Evolutionary conservation across 306 rosid species (phyloP), one percentile per base, ranked within the genome.

Genomic region (Cercis canadensis): DNA sequence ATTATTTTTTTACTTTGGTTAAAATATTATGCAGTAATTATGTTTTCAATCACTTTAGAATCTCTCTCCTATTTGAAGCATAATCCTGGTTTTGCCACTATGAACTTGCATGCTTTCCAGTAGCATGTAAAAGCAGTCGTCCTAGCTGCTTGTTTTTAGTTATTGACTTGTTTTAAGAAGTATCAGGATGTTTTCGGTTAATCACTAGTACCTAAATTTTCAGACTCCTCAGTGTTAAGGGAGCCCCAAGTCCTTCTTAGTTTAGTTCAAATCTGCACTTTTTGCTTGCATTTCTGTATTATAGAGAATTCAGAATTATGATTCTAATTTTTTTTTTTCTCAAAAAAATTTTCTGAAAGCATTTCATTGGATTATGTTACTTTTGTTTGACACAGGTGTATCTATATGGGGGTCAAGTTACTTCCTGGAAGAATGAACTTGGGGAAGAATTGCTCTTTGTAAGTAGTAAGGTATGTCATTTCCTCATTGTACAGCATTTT

Each of bases 401-500:
- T 70, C 53, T 91, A 36, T 87, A 87, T 4, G 92, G 97, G 2
- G 97, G 80, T 43, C 97, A 91, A 57, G 90, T 91, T 63, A 83
- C 87, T 2, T 88, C 96, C 4, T 91, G 96, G 97, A 91, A 83
- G 78, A 92, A 87, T 63, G 85, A 88, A 40, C 75, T 73, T 65
- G 86, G 96, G 16, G 91, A 88, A 50, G 92, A 92, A 52, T 78
- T 92, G 79, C 87, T 92, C 44, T 92, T 88, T 73, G 56, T 87
- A 8, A 88, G 97, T 65, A 82, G 80, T 62, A 88, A 88, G 97
- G 96, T 88, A 70, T 21, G 55, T 0, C 21, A 55, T 64, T 52
- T 50, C n/a, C n/a, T n/a, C n/a, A n/a, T n/a, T n/a, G n/a, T n/a
- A n/a, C n/a, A n/a, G n/a, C n/a, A n/a, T n/a, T n/a, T n/a, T n/a